phyloP scores from a whole-genome alignment of 129 eudicot genomes.

The Mikania micrantha region DNA sequence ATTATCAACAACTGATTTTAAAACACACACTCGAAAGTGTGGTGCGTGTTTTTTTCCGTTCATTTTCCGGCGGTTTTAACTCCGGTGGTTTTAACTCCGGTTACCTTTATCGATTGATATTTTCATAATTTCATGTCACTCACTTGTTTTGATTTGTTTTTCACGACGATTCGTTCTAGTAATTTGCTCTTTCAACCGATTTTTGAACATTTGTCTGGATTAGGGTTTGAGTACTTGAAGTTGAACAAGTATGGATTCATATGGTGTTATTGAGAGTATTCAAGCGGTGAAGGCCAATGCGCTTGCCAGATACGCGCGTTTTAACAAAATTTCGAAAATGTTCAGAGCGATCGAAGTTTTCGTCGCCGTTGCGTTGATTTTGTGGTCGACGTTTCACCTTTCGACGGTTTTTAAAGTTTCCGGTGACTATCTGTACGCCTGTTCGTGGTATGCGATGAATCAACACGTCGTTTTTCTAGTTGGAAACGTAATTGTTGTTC shows the following conservation, averaged over 20 bases:
- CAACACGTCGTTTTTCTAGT: conserved; percentile 67
- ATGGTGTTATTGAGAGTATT: neutral
- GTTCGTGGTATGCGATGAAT: conserved; percentile 30
- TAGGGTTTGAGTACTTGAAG: neutral
- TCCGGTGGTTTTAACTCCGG: too few relatives aligned
- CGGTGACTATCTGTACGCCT: conserved; percentile 18
- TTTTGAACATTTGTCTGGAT: neutral
- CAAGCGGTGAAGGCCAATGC: conserved; percentile 4
- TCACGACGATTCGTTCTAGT: neutral
- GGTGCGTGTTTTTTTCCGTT: neutral
- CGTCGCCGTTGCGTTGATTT: conserved; percentile 24
- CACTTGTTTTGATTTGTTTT: neutral
- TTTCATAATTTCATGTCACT: neutral
- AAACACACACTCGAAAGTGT: neutral
- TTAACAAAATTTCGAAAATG: neutral
- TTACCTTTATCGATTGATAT: neutral
- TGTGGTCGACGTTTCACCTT: conserved; percentile 52
- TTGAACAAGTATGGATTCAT: neutral
- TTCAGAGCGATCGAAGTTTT: neutral
- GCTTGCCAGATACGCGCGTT: neutral
- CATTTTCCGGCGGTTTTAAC: too few relatives aligned
- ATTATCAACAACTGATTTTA: neutral
- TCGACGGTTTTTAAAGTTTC: conserved; percentile 25
- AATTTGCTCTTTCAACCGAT: neutral
- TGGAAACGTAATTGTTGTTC: conserved; percentile 55